Percentiles rank a stretch among this genome's conserved stretches.
phyloP scores from a whole-genome alignment of 768 basidiomycete genomes.

The Neoboletus magnificus region DNA sequence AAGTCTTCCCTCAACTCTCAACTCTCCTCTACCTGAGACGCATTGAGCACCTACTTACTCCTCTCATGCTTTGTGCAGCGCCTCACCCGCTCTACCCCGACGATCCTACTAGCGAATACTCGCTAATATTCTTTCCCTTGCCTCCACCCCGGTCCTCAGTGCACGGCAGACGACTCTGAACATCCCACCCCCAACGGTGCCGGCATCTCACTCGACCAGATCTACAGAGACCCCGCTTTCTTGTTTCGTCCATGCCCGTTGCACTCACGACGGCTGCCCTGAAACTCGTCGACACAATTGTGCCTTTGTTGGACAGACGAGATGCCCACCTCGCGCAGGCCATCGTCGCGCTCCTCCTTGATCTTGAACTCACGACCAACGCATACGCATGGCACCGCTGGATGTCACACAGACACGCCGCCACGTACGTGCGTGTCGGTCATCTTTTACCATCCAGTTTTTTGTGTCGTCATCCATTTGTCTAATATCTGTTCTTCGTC shows the following conservation, averaged over 20 bases:
- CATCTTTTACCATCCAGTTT: too few relatives aligned
- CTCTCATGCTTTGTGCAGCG: conserved; percentile 52
- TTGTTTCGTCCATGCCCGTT: conserved; percentile 19
- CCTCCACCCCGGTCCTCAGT: conserved; percentile 19
- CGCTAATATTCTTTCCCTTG: conserved; percentile 59
- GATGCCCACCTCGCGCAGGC: conserved; percentile 66
- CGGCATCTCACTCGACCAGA: conserved; percentile 8
- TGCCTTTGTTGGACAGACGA: too few relatives aligned
- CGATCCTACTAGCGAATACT: conserved; percentile 34
- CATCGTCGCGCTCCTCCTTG: conserved; percentile 64
- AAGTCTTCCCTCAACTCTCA: conserved; percentile 63
- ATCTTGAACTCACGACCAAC: too few relatives aligned
- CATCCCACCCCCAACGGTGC: conserved; percentile 48
- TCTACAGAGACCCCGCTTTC: conserved; percentile 16
- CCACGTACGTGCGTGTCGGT: too few relatives aligned
- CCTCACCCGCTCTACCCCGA: conserved; percentile 23
- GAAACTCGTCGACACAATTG: too few relatives aligned
- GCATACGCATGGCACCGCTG: too few relatives aligned
- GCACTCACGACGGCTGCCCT: conserved; percentile 6
- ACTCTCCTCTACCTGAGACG: conserved; percentile 68
- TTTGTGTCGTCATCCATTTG: too few relatives aligned
- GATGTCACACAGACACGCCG: too few relatives aligned
- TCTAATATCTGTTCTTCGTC: too few relatives aligned
- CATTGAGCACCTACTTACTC: conserved; percentile 51
- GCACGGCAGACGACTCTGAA: conserved; percentile 51